Percentiles rank a stretch among this genome's conserved stretches.
Evolutionary conservation across 371 early-diverging fungal species (phyloP).

Genomic region (Lichtheimia ornata): DNA sequence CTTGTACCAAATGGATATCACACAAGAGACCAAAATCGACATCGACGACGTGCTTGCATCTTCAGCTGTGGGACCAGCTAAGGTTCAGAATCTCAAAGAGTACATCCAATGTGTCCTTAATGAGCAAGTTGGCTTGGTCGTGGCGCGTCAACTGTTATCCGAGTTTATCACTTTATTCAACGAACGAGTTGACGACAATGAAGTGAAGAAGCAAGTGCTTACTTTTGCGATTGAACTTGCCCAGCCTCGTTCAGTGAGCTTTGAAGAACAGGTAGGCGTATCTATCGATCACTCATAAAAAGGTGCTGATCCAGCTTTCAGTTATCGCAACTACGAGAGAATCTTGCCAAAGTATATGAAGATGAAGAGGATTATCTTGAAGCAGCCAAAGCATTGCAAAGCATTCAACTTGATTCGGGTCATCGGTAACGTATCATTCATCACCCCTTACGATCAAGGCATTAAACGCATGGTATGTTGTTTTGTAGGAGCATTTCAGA

Average conservation of each 20-base stretch:
- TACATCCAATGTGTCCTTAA: slow-evolving; percentile 67
- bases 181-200: slow-evolving; percentile 37
- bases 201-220: slow-evolving; percentile 53
- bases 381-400: slow-evolving; percentile 80
- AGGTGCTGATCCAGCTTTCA: slow-evolving; percentile 15
- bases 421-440: slow-evolving; percentile 57
- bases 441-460: too few species aligned
- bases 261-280: slow-evolving; percentile 79
- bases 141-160: slow-evolving; percentile 70
- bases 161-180: slow-evolving; percentile 58
- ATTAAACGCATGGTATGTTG: too few species aligned
- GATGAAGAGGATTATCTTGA: slow-evolving; percentile 77
- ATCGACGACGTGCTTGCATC: slow-evolving; percentile 30
- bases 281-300: too few species aligned
- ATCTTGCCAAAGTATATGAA: slow-evolving; percentile 74
- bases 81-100: slow-evolving; percentile 32
- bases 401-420: slow-evolving; percentile 85
- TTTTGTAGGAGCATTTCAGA: slow-evolving; percentile 63
- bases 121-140: slow-evolving; percentile 75
- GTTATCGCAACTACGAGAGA: slow-evolving; percentile 75
- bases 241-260: slow-evolving; percentile 76
- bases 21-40: slow-evolving; percentile 41
- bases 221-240: slow-evolving; percentile 60
- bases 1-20: slow-evolving; percentile 24
- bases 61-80: slow-evolving; percentile 9